Base-by-base conservation (phyloP, 441 rosid species). In the Erodium moschatum region DNA sequence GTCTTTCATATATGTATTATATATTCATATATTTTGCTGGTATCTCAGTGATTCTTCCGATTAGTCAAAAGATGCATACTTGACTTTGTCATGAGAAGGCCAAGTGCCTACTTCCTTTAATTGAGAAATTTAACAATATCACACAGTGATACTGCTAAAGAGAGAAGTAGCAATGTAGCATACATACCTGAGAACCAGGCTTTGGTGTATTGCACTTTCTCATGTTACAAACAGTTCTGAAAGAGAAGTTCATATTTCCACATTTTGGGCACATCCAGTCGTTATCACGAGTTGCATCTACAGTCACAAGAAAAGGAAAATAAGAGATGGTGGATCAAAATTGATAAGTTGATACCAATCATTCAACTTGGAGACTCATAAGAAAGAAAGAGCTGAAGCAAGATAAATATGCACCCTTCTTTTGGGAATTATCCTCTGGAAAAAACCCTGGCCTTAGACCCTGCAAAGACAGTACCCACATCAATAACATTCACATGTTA, bases 241-340 rank as follows among this genome's bases (percentile, higher is more conserved):
- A 95, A 58, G 99, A 91, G 79, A 91, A 95, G 83, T 95, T 95
- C 52, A 95, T 78, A 72, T 95, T 95, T 48, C 97, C 99, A 79
- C 99, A 95, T 76, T 91, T 90, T 3, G 97, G 97, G 77, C 99
- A 95, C 16, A 88, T 79, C 99, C 99, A 95, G 80, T 91, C 97
- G 80, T 89, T 89, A 78, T 95, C 99, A 15, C 94, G 91, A 6
- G 92, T 67, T 40, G 86, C 81, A 82, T 91, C 97, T 94, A 69
- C 65, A 65, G 61, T 29, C 67, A 75, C 58, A 64, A 48, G 33
- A 29, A 54, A 70, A 58, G 44, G 44, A 46, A 67, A 13, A 18
- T 35, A 5, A 67, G 31, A 67, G 33, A 73, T 35, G 44, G 63
- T 58, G 60, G 20, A 60, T 0, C 48, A 19, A 66, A 2, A n/a